Base-by-base conservation (phyloP, 2,329 filamentous ascomycete genomes). In the Diaporthe helianthi region DNA sequence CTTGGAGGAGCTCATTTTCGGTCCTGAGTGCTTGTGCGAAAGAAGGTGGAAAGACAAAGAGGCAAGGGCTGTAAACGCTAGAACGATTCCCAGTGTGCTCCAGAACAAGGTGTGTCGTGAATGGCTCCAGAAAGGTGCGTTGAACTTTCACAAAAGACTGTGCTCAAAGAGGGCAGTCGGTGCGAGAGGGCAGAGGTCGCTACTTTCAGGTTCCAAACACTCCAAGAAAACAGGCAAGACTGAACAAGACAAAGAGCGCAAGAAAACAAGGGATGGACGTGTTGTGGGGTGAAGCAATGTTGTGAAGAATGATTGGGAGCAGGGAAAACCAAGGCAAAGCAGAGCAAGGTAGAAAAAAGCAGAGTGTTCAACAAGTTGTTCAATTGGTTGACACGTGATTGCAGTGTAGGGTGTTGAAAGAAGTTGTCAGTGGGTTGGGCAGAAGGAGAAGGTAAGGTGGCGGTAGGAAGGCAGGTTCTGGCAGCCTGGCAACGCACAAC, bases 1-100 rank as follows among this genome's bases (percentile, higher is more conserved):
- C 36, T 47, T 68, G 38, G 54, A 44, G 54, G 54, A 44, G 54
- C 61, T 61, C 69, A 71, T 71, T 26, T 44, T 33, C 17, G 55
- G 22, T 58, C 24, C n/a, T 51, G 38, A 24, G 44, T 17, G 33
- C 19, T 9, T 12, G 22, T 22, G 33, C 46, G 33, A 36, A 26
- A 17, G 54, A 10, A 33, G 29, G 29, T 17, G 36, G 44, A 4
- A 41, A 29, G 24, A 41, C 31, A 44, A 46, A 51, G 24, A 55
- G n/a, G 26, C 33, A 52, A 55, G 13, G 17, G 26, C 10, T 33
- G n/a, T 51, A 64, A 63, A 8, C 26, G 36, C 7, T 13, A 26
- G 12, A 67, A 29, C 3, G 41, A 58, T 51, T 67, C 52, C 52
- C 41, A 58, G 9, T 24, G 41, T 29, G 12, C 52, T 58, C 52